Percentiles rank a stretch among this genome's conserved stretches.
phyloP scores from a whole-genome alignment of 2,329 filamentous ascomycete genomes.

The Penicillium sp. region DNA sequence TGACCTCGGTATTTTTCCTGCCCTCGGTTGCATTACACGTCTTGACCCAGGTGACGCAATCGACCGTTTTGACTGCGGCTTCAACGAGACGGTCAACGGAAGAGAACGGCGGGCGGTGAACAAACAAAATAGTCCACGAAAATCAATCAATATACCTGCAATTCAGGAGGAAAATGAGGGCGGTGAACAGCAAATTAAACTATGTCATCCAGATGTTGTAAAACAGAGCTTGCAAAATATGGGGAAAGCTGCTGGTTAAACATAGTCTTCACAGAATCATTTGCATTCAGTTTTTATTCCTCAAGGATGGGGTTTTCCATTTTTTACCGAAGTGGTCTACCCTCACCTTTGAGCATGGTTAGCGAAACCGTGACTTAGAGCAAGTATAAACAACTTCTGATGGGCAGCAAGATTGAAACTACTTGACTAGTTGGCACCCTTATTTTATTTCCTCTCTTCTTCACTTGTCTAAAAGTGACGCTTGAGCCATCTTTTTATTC shows the following conservation, averaged over 20 bases:
- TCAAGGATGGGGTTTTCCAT: not conserved
- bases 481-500: too few relatives aligned
- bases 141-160: too few relatives aligned
- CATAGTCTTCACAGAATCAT: conserved; percentile 1
- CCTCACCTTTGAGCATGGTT: not conserved
- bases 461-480: not conserved
- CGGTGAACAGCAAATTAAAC: not conserved
- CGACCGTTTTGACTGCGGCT: too few relatives aligned
- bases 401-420: not conserved
- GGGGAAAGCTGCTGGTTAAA: not conserved
- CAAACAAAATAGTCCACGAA: too few relatives aligned
- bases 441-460: not conserved
- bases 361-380: conserved; percentile 3
- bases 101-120: too few relatives aligned
- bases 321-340: not conserved
- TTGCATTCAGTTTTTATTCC: not conserved
- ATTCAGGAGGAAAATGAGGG: too few relatives aligned
- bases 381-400: conserved; percentile 2
- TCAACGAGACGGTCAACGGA: too few relatives aligned
- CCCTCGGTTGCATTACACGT: too few relatives aligned
- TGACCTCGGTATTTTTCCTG: too few relatives aligned
- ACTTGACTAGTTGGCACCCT: not conserved
- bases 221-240: not conserved
- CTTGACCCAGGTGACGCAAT: too few relatives aligned
- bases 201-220: not conserved